phyloP scores from a whole-genome alignment of 108 stramenopile genomes.

The Cyclotella sp. region DNA sequence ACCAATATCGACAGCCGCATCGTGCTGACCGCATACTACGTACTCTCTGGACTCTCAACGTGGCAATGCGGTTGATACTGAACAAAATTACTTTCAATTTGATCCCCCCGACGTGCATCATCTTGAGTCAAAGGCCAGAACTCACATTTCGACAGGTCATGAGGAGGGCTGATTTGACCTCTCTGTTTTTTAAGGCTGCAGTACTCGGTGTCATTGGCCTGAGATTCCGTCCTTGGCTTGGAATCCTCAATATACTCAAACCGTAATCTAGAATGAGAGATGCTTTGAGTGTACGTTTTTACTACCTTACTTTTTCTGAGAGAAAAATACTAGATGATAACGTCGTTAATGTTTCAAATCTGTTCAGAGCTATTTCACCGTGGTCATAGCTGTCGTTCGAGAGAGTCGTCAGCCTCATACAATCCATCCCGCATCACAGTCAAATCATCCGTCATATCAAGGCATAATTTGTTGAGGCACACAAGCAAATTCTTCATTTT shows the following conservation, averaged over 20 bases:
- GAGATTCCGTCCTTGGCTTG: not conserved
- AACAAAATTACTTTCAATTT: conserved; percentile 53
- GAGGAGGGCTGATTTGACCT: conserved; percentile 54
- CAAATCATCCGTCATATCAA: too few species aligned
- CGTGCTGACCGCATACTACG: conserved; percentile 45
- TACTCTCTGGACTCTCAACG: conserved; percentile 59
- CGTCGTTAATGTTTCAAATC: too few species aligned
- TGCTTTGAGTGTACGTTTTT: too few species aligned
- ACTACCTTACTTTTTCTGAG: too few species aligned
- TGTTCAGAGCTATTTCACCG: too few species aligned
- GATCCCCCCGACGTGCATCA: conserved; percentile 47
- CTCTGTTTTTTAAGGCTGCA: conserved; percentile 14
- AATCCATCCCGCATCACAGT: too few species aligned
- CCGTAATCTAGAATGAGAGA: not conserved
- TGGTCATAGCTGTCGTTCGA: too few species aligned
- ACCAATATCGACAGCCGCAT: conserved; percentile 73
- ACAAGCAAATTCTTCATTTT: too few species aligned
- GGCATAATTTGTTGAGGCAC: too few species aligned
- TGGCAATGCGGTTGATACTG: conserved; percentile 59
- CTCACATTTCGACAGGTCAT: conserved; percentile 63
- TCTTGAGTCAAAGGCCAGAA: conserved; percentile 35
- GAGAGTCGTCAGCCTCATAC: too few species aligned
- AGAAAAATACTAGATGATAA: too few species aligned
- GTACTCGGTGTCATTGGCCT: conserved; percentile 11
- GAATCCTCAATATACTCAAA: too few species aligned